These are phyloP conservation scores for Podaxis pistillaris DNA, from an alignment of 768 basidiomycete genomes.

Conservation along the genomic window DNA sequence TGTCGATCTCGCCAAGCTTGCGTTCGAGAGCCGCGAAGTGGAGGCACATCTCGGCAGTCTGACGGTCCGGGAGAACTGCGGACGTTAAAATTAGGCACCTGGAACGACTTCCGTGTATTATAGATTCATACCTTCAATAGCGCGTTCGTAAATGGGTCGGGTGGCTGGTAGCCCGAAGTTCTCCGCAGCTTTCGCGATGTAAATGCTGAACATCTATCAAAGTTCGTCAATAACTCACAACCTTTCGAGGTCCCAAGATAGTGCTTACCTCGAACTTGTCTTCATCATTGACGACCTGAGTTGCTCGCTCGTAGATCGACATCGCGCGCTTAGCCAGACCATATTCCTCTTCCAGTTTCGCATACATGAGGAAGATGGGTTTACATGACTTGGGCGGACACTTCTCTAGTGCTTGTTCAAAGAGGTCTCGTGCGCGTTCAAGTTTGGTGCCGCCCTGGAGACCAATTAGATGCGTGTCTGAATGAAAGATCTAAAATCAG, in stretches of 20 bases:
- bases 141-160: constrained; percentile 93
- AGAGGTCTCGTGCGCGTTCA: constrained; percentile 94
- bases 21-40: constrained; percentile 95
- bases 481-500: not conserved
- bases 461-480: constrained; percentile 5
- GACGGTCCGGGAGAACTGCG: constrained; percentile 78
- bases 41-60: constrained; percentile 97
- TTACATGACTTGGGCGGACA: constrained; percentile 96
- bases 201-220: constrained; percentile 88
- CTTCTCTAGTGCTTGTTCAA: constrained; percentile 96
- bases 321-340: constrained; percentile 96
- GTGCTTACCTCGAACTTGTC: constrained; percentile 89
- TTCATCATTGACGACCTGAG: constrained; percentile 78
- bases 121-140: constrained; percentile 61
- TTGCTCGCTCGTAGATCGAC: constrained; percentile 93
- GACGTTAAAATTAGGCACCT: constrained; percentile 4
- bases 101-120: not conserved
- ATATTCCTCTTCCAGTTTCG: constrained; percentile 91
- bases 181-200: constrained; percentile 94
- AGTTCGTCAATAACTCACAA: not conserved
- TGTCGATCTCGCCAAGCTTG: constrained; percentile 98
- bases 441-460: constrained; percentile 86
- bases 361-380: constrained; percentile 93
- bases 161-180: constrained; percentile 97
- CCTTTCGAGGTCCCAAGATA: not conserved